A percentile compares a stretch with the other conserved stretches of the same genome.
phyloP scores from a whole-genome alignment of 2,329 filamentous ascomycete genomes.

The Aspergillus tanneri region DNA sequence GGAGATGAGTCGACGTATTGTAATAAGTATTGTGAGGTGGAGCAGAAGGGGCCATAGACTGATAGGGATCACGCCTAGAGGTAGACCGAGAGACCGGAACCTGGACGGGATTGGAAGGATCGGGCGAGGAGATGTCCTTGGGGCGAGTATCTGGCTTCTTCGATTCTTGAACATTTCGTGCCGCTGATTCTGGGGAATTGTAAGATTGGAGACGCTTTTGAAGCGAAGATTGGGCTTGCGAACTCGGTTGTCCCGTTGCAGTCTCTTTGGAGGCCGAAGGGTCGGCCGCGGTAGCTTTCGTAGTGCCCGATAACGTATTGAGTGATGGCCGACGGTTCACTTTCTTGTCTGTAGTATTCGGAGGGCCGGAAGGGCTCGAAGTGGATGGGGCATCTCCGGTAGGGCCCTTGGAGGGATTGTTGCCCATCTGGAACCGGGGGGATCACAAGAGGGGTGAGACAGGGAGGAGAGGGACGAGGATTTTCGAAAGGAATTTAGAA shows the following conservation, averaged over 20 bases:
- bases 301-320: conserved; percentile 38
- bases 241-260: conserved; percentile 41
- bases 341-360: conserved; percentile 36
- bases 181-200: conserved; percentile 14
- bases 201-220: conserved; percentile 46
- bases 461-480: conserved; percentile 5
- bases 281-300: conserved; percentile 44
- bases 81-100: conserved; percentile 35
- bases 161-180: neutral
- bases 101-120: conserved; percentile 41
- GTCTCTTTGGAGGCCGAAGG: conserved; percentile 45
- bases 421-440: conserved; percentile 45
- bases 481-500: conserved; percentile 5
- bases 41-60: conserved; percentile 41
- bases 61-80: conserved; percentile 30
- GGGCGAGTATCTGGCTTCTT: conserved; percentile 22
- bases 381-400: conserved; percentile 30
- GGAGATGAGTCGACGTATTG: conserved; percentile 41
- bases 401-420: conserved; percentile 48
- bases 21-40: conserved; percentile 51
- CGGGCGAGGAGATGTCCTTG: conserved; percentile 31
- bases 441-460: conserved; percentile 9
- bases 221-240: conserved; percentile 35
- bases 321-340: conserved; percentile 43
- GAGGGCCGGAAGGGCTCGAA: conserved; percentile 26